A percentile compares a stretch with the other conserved stretches of the same genome.
These are phyloP conservation scores for Corymbia maculata DNA, from an alignment of 345 rosid genomes.

Conservation along the genomic window DNA sequence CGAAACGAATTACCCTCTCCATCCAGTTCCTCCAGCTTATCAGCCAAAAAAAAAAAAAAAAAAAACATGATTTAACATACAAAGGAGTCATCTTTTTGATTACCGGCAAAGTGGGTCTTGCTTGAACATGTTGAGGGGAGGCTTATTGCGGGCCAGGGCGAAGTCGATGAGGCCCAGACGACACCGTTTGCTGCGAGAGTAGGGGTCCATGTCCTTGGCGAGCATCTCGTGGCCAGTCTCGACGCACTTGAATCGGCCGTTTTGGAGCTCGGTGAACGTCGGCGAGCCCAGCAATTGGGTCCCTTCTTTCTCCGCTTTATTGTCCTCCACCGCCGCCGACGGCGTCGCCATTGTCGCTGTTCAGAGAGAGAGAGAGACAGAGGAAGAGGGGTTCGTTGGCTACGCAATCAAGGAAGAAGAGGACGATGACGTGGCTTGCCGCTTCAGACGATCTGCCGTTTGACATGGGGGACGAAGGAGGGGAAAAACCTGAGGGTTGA, in stretches of 20 bases:
- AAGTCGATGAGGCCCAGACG: conserved; percentile 83
- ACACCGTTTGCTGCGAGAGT: conserved; percentile 65
- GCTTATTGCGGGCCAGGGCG: conserved; percentile 42
- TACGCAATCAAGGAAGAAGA: background rate
- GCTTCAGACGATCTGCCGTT: background rate
- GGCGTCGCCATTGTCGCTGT: background rate
- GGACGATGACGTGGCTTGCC: background rate
- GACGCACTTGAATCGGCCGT: conserved; percentile 69
- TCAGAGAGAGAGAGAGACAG: background rate
- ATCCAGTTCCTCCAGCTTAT: background rate
- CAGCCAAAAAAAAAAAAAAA: background rate
- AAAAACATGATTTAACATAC: background rate
- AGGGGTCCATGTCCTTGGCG: conserved; percentile 52
- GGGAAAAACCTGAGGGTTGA: background rate
- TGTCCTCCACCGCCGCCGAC: conserved; percentile 10
- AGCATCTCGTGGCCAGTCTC: conserved; percentile 87
- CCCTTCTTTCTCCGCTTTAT: conserved; percentile 31
- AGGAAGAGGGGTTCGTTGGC: background rate
- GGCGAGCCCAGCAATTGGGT: conserved; percentile 51
- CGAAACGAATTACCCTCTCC: background rate
- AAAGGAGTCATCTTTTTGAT: background rate
- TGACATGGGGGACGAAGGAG: background rate
- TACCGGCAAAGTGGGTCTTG: conserved; percentile 69
- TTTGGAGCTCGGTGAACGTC: conserved; percentile 42
- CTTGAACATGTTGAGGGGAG: conserved; percentile 85